Evolutionary conservation across 257 asterid genomes (phyloP).

Genomic region (Nicotiana tomentosiformis): DNA sequence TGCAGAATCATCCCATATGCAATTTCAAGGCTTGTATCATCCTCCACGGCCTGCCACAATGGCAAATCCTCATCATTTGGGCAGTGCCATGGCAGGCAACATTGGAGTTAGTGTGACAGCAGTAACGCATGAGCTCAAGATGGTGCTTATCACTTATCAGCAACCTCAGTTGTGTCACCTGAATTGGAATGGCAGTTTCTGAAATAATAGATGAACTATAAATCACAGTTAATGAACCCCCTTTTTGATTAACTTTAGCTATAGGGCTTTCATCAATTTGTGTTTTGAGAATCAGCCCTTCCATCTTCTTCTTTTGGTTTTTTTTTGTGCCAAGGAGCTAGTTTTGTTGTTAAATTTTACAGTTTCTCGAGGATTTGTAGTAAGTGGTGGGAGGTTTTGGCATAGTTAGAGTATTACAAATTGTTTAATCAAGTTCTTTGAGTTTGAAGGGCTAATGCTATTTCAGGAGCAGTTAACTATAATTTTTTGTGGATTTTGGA

Average conservation of each 20-base stretch:
- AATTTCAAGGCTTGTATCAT: constrained; percentile 77
- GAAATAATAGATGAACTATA: not conserved
- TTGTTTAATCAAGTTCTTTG: not conserved
- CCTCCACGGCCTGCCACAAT: constrained; percentile 51
- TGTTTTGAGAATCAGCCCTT: constrained; percentile 18
- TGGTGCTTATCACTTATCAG: constrained; percentile 79
- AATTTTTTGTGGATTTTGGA: not conserved
- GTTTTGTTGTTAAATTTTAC: not conserved
- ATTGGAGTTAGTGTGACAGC: constrained; percentile 71
- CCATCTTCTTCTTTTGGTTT: not conserved
- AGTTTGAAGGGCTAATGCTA: not conserved
- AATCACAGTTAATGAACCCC: constrained; percentile 24
- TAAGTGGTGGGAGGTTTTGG: not conserved
- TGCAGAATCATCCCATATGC: constrained; percentile 86
- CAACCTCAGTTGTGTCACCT: constrained; percentile 80
- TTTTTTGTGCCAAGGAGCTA: not conserved
- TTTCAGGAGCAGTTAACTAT: not conserved
- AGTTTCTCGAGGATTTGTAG: not conserved
- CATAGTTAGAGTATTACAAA: not conserved
- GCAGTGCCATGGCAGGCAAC: constrained; percentile 58
- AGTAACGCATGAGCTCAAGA: constrained; percentile 62
- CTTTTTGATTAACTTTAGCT: constrained; percentile 29
- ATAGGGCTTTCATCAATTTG: constrained; percentile 35
- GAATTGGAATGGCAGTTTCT: constrained; percentile 76
- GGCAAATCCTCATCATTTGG: constrained; percentile 69